Conservation (phyloP, 2,329 filamentous ascomycete species). For the Fusarium pseudonygamai region DNA sequence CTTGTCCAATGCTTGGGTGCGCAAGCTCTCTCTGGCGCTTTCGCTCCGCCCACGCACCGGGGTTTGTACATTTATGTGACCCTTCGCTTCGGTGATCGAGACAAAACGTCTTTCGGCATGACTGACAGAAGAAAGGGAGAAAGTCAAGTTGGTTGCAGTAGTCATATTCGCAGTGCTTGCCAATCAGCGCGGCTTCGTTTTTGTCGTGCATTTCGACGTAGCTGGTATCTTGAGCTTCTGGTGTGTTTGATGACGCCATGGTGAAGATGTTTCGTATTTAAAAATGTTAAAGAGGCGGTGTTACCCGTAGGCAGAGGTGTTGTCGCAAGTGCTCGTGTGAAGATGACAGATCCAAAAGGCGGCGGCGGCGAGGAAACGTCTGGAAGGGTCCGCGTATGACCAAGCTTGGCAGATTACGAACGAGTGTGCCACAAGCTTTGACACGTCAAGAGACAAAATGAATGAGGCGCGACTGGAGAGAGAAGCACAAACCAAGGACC, state of each 20-base stretch:
- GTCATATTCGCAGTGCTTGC: conserved; percentile 87
- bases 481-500: neutral
- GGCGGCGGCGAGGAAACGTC: conserved; percentile 46
- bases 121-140: conserved; percentile 92
- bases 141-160: conserved; percentile 98
- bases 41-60: conserved; percentile 70
- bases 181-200: conserved; percentile 83
- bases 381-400: conserved; percentile 47
- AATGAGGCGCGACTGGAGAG: neutral
- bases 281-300: conserved; percentile 1
- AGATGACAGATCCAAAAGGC: conserved; percentile 38
- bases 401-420: conserved; percentile 38
- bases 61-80: conserved; percentile 73
- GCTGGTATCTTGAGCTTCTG: conserved; percentile 58
- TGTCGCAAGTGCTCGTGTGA: conserved; percentile 41
- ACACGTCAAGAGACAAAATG: neutral
- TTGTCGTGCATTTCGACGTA: conserved; percentile 78
- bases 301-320: conserved; percentile 39
- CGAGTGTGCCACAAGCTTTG: conserved; percentile 6
- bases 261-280: conserved; percentile 36
- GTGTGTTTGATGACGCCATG: conserved; percentile 64
- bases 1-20: conserved; percentile 63
- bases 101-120: conserved; percentile 85
- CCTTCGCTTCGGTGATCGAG: conserved; percentile 92
- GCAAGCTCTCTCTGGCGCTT: conserved; percentile 64